These are phyloP conservation scores for Ogataea ganodermae DNA, from an alignment of 805 yeast species.

Conservation along the genomic window DNA sequence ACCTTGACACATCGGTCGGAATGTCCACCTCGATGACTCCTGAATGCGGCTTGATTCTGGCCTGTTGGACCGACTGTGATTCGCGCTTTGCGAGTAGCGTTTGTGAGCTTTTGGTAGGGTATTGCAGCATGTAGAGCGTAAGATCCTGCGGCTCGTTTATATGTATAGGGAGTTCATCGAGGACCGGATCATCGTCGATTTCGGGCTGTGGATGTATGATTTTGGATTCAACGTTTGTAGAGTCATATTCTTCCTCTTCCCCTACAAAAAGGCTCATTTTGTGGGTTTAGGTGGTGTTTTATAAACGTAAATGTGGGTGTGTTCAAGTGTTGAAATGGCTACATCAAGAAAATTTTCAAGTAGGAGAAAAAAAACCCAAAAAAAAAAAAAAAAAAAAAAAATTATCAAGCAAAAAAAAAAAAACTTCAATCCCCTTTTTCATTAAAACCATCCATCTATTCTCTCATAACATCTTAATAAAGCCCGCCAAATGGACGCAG, in stretches of 20 bases:
- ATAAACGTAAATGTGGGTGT: neutral
- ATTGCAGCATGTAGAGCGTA: conserved; percentile 26
- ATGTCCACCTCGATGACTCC: conserved; percentile 72
- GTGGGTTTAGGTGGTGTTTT: neutral
- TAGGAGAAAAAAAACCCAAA: neutral
- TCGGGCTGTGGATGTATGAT: neutral
- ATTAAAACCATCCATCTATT: conserved; percentile 4
- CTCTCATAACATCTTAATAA: neutral
- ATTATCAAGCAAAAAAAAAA: neutral
- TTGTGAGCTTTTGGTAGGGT: conserved; percentile 37
- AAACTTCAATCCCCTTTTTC: conserved; percentile 3
- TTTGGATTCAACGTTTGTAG: conserved; percentile 9
- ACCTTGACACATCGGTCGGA: conserved; percentile 68
- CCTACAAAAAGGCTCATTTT: conserved; percentile 34
- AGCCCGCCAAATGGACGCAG: conserved; percentile 34
- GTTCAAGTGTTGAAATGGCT: neutral
- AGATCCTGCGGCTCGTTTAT: conserved; percentile 10
- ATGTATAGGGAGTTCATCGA: conserved; percentile 58
- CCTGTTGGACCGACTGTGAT: conserved; percentile 37
- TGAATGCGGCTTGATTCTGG: conserved; percentile 58
- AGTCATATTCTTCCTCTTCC: conserved; percentile 16
- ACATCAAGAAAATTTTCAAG: neutral
- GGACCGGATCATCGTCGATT: conserved; percentile 51
- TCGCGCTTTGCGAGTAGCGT: conserved; percentile 23
- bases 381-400: neutral